Conservation (phyloP, 1,139 yeast genomes). For the Yamadazyma mexicana region DNA sequence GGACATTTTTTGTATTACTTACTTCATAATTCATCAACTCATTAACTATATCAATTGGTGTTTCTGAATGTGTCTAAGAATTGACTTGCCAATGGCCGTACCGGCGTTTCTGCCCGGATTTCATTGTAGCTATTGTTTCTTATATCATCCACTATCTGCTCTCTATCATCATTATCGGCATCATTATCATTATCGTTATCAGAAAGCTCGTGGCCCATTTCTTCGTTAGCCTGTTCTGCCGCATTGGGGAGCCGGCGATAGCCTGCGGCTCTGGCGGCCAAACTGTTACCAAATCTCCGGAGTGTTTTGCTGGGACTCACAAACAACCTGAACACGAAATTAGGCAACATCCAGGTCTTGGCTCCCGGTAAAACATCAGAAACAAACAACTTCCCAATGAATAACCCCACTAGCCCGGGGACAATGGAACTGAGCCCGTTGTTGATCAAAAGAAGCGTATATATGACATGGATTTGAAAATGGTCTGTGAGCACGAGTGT, state of each 20-base stretch:
- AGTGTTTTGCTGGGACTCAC: constrained; percentile 22
- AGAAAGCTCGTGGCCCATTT: constrained; percentile 15
- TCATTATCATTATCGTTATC: constrained; percentile 19
- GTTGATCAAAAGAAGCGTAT: constrained; percentile 50
- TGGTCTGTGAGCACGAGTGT: constrained; percentile 51
- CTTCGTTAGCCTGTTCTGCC: constrained; percentile 12
- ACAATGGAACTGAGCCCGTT: constrained; percentile 54
- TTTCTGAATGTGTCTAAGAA: constrained; percentile 55
- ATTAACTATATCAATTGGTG: background rate
- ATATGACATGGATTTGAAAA: constrained; percentile 54
- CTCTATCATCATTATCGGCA: constrained; percentile 11
- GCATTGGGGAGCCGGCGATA: constrained; percentile 14
- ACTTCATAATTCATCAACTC: background rate
- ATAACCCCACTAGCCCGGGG: constrained; percentile 56
- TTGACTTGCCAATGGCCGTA: constrained; percentile 58
- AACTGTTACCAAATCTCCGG: background rate
- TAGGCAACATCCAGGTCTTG: constrained; percentile 51
- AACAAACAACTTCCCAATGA: constrained; percentile 56
- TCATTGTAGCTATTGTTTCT: constrained; percentile 23
- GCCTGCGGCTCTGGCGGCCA: constrained; percentile 7
- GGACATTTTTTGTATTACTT: background rate
- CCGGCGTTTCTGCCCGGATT: constrained; percentile 54
- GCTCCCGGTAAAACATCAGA: constrained; percentile 63
- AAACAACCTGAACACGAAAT: constrained; percentile 22
- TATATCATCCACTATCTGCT: constrained; percentile 26